A percentile compares a stretch with the other conserved stretches of the same genome.
Conservation (phyloP, 2,329 filamentous ascomycete species). For the Aspergillus oerlinghausenensis region DNA sequence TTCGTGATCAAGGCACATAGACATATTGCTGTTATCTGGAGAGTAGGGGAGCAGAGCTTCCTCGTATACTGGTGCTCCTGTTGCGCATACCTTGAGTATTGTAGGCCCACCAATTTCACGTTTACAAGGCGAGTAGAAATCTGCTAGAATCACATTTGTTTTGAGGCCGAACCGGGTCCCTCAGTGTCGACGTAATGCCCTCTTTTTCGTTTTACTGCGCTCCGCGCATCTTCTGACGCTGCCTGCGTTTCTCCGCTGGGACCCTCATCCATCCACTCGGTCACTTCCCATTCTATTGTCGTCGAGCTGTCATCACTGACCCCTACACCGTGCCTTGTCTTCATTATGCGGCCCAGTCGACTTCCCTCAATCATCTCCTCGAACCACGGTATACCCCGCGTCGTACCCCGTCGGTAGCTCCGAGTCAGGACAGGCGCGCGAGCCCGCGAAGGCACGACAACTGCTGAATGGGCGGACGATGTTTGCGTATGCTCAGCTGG, state of each 20-base stretch:
- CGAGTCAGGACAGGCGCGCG: slow-evolving; percentile 23
- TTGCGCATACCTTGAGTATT: not conserved
- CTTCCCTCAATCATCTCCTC: slow-evolving; percentile 76
- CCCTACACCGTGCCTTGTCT: slow-evolving; percentile 54
- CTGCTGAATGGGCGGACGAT: slow-evolving; percentile 12
- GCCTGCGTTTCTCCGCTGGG: slow-evolving; percentile 17
- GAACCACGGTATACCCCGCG: slow-evolving; percentile 74
- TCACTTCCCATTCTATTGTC: slow-evolving; percentile 76
- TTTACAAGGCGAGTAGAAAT: not conserved
- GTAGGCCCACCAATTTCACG: not conserved
- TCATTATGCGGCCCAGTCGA: slow-evolving; percentile 63
- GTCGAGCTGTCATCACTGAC: slow-evolving; percentile 60
- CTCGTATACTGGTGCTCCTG: not conserved
- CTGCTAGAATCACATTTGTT: not conserved
- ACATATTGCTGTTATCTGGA: not conserved
- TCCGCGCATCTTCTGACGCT: slow-evolving; percentile 11
- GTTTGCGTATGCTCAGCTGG: slow-evolving; percentile 1
- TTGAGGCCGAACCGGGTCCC: not conserved
- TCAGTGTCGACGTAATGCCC: slow-evolving; percentile 10
- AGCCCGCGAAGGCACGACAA: slow-evolving; percentile 18
- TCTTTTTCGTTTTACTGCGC: slow-evolving; percentile 32
- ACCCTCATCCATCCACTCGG: slow-evolving; percentile 61
- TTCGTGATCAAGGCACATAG: not conserved
- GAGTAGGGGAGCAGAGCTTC: not conserved
- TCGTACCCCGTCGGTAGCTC: slow-evolving; percentile 33